A percentile compares a stretch with the other conserved stretches of the same genome.
phyloP scores from a whole-genome alignment of 805 yeast species.

The Nakazawaea wyomingensis region DNA sequence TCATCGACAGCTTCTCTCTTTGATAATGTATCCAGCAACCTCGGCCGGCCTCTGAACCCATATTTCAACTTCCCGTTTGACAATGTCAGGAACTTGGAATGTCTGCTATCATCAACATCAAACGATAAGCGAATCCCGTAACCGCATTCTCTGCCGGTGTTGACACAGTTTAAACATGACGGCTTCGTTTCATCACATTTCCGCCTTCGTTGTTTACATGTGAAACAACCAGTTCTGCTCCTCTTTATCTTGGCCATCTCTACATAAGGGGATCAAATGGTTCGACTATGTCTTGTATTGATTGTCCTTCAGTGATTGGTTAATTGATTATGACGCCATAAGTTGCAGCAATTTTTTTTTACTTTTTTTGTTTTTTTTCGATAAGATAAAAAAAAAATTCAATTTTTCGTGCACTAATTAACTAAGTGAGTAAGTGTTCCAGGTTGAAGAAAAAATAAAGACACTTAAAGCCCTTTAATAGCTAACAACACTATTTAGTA shows the following conservation, averaged over 20 bases:
- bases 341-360: no score
- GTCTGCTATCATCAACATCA: slow-evolving; percentile 44
- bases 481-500: no score
- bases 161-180: slow-evolving; percentile 40
- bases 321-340: no score
- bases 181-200: slow-evolving; percentile 57
- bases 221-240: slow-evolving; percentile 55
- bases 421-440: no score
- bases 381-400: no score
- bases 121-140: slow-evolving; percentile 44
- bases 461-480: no score
- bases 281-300: no score
- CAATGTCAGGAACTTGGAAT: slow-evolving; percentile 18
- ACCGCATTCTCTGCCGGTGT: slow-evolving; percentile 41
- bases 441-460: no score
- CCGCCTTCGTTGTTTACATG: slow-evolving; percentile 47
- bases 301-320: no score
- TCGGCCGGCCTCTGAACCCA: slow-evolving; percentile 41
- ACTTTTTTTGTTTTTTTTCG: no score
- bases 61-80: slow-evolving; percentile 31
- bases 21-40: slow-evolving; percentile 29
- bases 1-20: slow-evolving; percentile 14
- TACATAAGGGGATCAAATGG: neutral
- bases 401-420: no score
- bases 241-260: slow-evolving; percentile 36